Conservation (phyloP, 73 alveolate genomes). For the Paramecium pentaurelia region DNA sequence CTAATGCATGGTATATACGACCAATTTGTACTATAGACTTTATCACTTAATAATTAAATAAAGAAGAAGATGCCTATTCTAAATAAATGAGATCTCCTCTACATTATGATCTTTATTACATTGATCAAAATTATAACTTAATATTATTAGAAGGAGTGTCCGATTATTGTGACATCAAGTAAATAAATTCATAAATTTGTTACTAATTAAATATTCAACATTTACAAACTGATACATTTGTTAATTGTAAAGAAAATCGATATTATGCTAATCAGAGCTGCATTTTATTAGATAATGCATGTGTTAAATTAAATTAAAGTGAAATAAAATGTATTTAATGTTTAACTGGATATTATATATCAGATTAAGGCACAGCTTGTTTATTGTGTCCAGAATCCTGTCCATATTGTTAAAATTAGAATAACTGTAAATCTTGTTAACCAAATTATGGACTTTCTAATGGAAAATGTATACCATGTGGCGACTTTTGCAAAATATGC, state of each 20-base stretch:
- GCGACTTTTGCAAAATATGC: neutral
- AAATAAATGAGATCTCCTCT: neutral
- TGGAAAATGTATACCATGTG: neutral
- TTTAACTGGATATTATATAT: neutral
- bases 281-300: neutral
- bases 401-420: neutral
- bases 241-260: neutral
- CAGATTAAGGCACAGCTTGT: neutral
- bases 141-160: neutral
- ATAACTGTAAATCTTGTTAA: neutral
- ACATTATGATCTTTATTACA: neutral
- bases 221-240: neutral
- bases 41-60: neutral
- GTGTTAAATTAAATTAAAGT: neutral
- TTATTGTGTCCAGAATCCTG: neutral
- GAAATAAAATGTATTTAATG: neutral
- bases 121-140: neutral
- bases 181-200: neutral
- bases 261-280: neutral
- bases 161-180: neutral
- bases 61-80: neutral
- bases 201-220: neutral
- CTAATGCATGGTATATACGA: neutral
- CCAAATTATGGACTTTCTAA: neutral
- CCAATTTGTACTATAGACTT: neutral